Conservation (phyloP, 2,329 filamentous ascomycete species). For the Pyrenochaeta sp. region DNA sequence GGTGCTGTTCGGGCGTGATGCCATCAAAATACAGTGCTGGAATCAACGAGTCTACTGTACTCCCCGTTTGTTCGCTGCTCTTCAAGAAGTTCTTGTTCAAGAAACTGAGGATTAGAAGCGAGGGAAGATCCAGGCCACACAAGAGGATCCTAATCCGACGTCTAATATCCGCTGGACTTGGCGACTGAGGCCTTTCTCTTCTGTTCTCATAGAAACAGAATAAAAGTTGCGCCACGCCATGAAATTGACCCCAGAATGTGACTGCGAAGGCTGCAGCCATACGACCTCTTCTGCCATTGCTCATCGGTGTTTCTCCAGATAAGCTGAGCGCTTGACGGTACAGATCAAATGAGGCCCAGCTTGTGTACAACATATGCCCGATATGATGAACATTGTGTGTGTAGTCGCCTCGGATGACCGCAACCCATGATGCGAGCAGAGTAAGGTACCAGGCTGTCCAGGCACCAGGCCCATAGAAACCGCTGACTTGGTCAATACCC, state of each 20-base stretch:
- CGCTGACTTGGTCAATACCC: slow-evolving; percentile 1
- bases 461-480: slow-evolving; percentile 11
- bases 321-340: neutral
- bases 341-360: slow-evolving; percentile 4
- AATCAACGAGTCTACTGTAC: no score
- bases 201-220: neutral
- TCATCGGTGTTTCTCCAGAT: neutral
- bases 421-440: slow-evolving; percentile 7
- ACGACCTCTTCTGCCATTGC: neutral
- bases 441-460: slow-evolving; percentile 9
- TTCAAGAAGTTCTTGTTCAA: no score
- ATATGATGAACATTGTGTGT: neutral
- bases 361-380: neutral
- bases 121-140: no score
- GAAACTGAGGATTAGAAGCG: no score
- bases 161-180: neutral
- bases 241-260: neutral
- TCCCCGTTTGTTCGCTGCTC: no score
- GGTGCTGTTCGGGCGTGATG: no score
- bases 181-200: neutral
- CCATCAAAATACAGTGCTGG: no score
- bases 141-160: neutral
- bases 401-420: neutral
- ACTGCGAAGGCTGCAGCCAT: neutral
- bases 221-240: neutral